Evolutionary conservation across 305 asterid genomes (phyloP), one percentile per base, ranked within the genome.

Genomic region (Fraxinus platypoda): DNA sequence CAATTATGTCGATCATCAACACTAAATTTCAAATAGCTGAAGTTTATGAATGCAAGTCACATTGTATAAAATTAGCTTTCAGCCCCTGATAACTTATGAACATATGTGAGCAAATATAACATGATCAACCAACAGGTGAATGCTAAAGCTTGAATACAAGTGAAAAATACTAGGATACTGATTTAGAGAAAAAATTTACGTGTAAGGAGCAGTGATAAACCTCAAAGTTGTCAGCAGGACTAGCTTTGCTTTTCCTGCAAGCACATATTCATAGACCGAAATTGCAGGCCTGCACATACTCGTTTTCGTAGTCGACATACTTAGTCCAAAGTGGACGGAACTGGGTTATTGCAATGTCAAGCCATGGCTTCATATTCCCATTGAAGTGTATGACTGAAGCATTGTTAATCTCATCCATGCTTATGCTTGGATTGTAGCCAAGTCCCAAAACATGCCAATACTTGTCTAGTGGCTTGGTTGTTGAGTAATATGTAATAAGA

Each of bases 391-490:
- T 89, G 57, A 88, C 91, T 83, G 91, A 89, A 81, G 91, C 91
- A 86, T 81, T 86, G 52, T 46, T 68, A 35, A 88, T 88, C 84
- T 88, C 91, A 17, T 78, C 89, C 88, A 82, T 88, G 75, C 87
- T 87, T 30, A 88, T 86, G 64, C 83, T 82, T 35, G 91, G 89
- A 77, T 88, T 88, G 70, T 88, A 88, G 30, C 91, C 91, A 79
- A 88, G 91, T 52, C 91, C 91, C 85, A 88, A 81, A 38, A 88
- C 91, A 83, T 88, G 91, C 91, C 91, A 88, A 52, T 88, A 86
- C 79, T 88, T 88, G 66, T 86, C 88, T n/a, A 88, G 68, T 15
- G 91, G 91, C 81, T 88, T 88, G 17, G 91, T 88, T 31, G 91
- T 88, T 11, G 91, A 84, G 79, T 88, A 88, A 79, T 74, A 88